These are phyloP conservation scores for Neurospora africana DNA, from an alignment of 495 filamentous ascomycete species.

Conservation along the genomic window DNA sequence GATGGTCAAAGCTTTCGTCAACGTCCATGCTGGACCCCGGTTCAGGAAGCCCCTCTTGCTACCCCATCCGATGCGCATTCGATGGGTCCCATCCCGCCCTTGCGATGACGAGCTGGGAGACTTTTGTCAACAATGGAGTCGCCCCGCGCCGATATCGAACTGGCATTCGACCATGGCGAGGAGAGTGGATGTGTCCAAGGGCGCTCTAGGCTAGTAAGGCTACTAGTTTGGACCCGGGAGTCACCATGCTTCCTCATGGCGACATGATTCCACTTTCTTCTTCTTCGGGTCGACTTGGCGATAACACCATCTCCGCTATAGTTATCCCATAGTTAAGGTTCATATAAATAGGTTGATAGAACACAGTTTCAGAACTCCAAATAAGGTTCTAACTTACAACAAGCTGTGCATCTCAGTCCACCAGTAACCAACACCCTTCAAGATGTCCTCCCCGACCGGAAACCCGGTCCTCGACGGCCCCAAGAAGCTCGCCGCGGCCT, in stretches of 20 bases:
- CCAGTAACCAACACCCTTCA: background rate
- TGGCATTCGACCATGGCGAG: background rate
- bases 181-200: background rate
- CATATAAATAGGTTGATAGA: background rate
- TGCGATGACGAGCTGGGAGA: constrained; percentile 6
- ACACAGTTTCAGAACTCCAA: background rate
- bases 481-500: constrained; percentile 16
- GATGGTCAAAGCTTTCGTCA: background rate
- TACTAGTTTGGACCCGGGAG: background rate
- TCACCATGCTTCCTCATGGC: background rate
- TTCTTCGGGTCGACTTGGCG: background rate
- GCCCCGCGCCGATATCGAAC: constrained; percentile 9
- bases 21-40: background rate
- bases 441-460: background rate
- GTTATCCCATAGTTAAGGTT: no score
- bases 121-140: constrained; percentile 4
- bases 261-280: background rate
- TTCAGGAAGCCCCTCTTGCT: background rate
- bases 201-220: background rate
- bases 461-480: constrained; percentile 10
- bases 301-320: background rate
- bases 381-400: background rate
- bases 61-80: background rate
- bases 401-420: background rate
- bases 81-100: constrained; percentile 6